Base-by-base conservation (phyloP, 208 protist species). In the Tritrichomonas foetus region DNA sequence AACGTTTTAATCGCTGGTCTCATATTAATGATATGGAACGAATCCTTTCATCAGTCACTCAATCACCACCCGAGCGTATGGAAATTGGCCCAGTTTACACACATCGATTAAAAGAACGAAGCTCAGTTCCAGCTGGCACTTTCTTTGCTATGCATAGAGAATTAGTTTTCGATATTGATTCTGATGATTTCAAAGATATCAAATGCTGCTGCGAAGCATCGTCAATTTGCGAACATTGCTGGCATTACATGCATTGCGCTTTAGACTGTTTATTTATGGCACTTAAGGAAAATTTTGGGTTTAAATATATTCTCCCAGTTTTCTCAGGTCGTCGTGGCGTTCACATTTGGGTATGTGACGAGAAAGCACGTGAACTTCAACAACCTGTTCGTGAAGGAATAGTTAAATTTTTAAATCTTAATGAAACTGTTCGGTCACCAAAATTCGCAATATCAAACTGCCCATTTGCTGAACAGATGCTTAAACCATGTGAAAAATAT, bases 131-230 rank as follows among this genome's bases (percentile, higher is more conserved):
- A 25, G 74, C 93, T 41, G 93, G 94, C 64, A 94, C 94, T 33
- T 78, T 94, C 33, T 49, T 94, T 66, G 49, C 97, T 2, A 92
- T 97, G 11, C 96, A 99, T 95, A 98, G 98, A 27, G 98, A 99
- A 95, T 96, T 99, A 0, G 97, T 99, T 9, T 99, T 99, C 94
- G 99, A 99, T 97, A 99, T 99, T 95, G 99, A 99, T 96, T 98
- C 99, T 96, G 98, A 97, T 64, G 99, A 99, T 95, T 99, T 99
- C 96, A 98, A 99, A 95, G 98, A 98, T 47, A 97, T 99, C 8
- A 97, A 98, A 22, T 97, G 96, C 0, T 99, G 98, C 95, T 99
- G 98, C 95, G 95, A 80, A 33, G 61, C 66, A 27, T 74, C 92
- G 66, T 96, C 96, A 74, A 98, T 99, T 36, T 99, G 98, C 95